These are phyloP conservation scores for Crithidia bombi DNA, from an alignment of 208 protist species.

Conservation along the genomic window DNA sequence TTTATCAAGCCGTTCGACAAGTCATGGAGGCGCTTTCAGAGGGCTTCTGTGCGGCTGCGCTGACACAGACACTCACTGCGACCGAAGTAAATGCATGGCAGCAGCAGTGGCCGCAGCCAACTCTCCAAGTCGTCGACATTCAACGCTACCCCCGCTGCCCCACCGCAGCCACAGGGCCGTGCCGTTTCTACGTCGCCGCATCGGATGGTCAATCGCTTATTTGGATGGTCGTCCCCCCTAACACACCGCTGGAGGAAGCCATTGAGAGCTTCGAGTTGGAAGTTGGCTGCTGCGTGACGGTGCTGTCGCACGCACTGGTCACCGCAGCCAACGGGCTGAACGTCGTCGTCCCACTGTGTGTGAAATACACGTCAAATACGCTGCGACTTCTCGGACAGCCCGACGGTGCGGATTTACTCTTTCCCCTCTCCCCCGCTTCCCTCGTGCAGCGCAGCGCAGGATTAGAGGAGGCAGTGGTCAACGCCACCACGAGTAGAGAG, in stretches of 20 bases:
- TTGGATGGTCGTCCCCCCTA: conserved; percentile 67
- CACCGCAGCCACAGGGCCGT: conserved; percentile 9
- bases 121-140: conserved; percentile 83
- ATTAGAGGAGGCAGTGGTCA: neutral
- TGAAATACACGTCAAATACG: conserved; percentile 42
- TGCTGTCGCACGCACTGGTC: conserved; percentile 57
- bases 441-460: conserved; percentile 31
- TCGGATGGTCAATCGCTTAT: conserved; percentile 63
- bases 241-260: conserved; percentile 52
- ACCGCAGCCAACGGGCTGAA: conserved; percentile 69
- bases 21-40: conserved; percentile 48
- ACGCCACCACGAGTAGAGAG: neutral
- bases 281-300: conserved; percentile 65
- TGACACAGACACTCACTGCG: conserved; percentile 33
- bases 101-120: conserved; percentile 42
- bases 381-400: conserved; percentile 69
- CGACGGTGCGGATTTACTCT: conserved; percentile 29
- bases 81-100: conserved; percentile 26
- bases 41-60: conserved; percentile 62
- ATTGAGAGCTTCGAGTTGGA: conserved; percentile 72
- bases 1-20: too few relatives aligned
- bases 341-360: conserved; percentile 60
- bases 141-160: conserved; percentile 59
- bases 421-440: conserved; percentile 51
- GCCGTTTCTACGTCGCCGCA: conserved; percentile 80